Conservation (phyloP, 2,329 filamentous ascomycete genomes). For the Penicillium sp. region DNA sequence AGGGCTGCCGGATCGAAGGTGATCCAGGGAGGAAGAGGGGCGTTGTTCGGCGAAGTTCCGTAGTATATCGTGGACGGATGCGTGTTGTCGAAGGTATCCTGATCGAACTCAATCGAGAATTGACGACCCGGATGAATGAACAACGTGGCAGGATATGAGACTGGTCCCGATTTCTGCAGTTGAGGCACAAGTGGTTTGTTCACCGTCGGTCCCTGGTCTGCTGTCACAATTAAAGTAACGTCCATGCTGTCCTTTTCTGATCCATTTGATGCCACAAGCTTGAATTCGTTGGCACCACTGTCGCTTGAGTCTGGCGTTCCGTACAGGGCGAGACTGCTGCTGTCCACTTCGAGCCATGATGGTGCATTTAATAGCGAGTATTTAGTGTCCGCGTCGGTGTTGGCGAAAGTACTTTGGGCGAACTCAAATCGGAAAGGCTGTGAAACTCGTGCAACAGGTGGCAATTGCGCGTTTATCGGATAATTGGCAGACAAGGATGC, state of each 20-base stretch:
- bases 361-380: conserved; percentile 62
- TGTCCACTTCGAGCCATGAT: conserved; percentile 65
- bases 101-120: conserved; percentile 64
- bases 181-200: conserved; percentile 32
- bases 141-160: conserved; percentile 34
- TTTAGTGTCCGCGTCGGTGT: conserved; percentile 46
- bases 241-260: conserved; percentile 56
- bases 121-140: conserved; percentile 32
- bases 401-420: conserved; percentile 59
- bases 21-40: conserved; percentile 79
- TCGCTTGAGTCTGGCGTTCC: conserved; percentile 57
- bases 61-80: conserved; percentile 59
- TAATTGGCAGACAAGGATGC: conserved; percentile 45
- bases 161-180: conserved; percentile 29
- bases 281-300: conserved; percentile 53
- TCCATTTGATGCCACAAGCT: conserved; percentile 60
- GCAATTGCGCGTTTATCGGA: conserved; percentile 76
- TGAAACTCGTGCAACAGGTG: conserved; percentile 63
- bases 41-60: conserved; percentile 64
- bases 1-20: conserved; percentile 58
- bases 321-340: conserved; percentile 54
- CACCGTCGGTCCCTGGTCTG: conserved; percentile 29
- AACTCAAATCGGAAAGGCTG: conserved; percentile 42
- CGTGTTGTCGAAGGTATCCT: conserved; percentile 56
- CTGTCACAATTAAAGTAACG: conserved; percentile 63